Evolutionary conservation across 2,329 filamentous ascomycete genomes (phyloP).

Genomic region (Ophiosphaerella narmari): DNA sequence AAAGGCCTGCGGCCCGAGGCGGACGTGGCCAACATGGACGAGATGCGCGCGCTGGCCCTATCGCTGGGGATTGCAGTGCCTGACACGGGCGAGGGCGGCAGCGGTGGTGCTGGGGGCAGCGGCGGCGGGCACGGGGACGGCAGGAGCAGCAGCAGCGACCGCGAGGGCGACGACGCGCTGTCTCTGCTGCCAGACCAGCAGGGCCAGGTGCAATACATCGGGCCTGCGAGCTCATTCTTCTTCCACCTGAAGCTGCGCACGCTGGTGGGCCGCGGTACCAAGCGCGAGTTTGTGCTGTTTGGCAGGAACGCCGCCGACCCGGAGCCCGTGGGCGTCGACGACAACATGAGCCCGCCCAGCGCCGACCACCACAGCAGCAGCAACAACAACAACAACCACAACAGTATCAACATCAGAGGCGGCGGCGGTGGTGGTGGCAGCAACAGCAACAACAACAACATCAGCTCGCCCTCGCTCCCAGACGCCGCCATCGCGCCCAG

Average conservation of each 20-base stretch:
- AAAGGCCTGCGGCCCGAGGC: slow-evolving; percentile 51
- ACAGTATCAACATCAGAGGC: no score
- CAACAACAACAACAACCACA: slow-evolving; percentile 5
- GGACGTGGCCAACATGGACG: slow-evolving; percentile 49
- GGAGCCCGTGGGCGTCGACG: slow-evolving; percentile 23
- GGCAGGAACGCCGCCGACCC: slow-evolving; percentile 47
- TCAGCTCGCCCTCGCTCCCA: slow-evolving; percentile 22
- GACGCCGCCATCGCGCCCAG: slow-evolving; percentile 9
- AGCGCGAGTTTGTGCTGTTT: slow-evolving; percentile 48
- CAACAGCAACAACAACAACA: no score
- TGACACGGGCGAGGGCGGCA: slow-evolving; percentile 5
- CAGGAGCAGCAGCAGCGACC: slow-evolving; percentile 21
- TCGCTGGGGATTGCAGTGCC: slow-evolving; percentile 48
- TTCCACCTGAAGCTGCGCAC: slow-evolving; percentile 50
- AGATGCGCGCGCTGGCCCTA: slow-evolving; percentile 46
- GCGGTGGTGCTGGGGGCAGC: slow-evolving; percentile 17
- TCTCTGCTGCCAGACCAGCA: slow-evolving; percentile 50
- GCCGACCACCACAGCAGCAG: slow-evolving; percentile 11
- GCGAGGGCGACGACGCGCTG: slow-evolving; percentile 42
- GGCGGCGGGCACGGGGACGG: slow-evolving; percentile 19
- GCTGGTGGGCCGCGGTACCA: slow-evolving; percentile 41
- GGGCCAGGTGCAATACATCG: slow-evolving; percentile 53
- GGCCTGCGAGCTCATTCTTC: slow-evolving; percentile 49
- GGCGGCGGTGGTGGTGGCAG: no score
- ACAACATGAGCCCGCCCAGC: slow-evolving; percentile 20